phyloP scores from a whole-genome alignment of 768 basidiomycete genomes.

The Lactarius quietus region DNA sequence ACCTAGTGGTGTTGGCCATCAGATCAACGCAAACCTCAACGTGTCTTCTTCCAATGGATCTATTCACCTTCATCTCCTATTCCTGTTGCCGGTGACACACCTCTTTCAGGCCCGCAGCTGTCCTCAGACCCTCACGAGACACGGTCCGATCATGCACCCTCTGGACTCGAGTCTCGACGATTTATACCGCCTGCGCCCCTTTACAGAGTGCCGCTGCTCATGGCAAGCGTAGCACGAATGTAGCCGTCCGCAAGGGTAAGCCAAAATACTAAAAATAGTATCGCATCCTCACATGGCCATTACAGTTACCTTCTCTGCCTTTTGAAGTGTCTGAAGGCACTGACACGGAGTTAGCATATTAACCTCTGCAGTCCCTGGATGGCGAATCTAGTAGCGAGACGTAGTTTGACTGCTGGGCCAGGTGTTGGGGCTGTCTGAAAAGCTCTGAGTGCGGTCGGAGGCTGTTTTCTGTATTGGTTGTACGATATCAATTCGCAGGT shows the following conservation, averaged over 20 bases:
- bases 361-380: too few species aligned
- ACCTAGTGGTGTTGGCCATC: too few species aligned
- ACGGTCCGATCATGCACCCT: too few species aligned
- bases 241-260: not conserved
- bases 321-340: not conserved
- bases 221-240: not conserved
- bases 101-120: too few species aligned
- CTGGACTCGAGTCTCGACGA: too few species aligned
- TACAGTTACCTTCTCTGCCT: not conserved
- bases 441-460: not conserved
- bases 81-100: too few species aligned
- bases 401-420: not conserved
- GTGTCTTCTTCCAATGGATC: too few species aligned
- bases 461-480: not conserved
- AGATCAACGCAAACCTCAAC: too few species aligned
- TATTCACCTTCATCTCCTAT: too few species aligned
- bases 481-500: too few species aligned
- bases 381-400: not conserved
- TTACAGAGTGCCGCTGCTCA: not conserved
- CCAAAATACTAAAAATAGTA: not conserved
- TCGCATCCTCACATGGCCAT: not conserved
- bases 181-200: not conserved
- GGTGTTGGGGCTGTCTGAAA: not conserved
- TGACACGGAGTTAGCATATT: not conserved
- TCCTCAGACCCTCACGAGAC: too few species aligned